Base-by-base conservation (phyloP, 83 land plant genomes). In the Larix sibirica region DNA sequence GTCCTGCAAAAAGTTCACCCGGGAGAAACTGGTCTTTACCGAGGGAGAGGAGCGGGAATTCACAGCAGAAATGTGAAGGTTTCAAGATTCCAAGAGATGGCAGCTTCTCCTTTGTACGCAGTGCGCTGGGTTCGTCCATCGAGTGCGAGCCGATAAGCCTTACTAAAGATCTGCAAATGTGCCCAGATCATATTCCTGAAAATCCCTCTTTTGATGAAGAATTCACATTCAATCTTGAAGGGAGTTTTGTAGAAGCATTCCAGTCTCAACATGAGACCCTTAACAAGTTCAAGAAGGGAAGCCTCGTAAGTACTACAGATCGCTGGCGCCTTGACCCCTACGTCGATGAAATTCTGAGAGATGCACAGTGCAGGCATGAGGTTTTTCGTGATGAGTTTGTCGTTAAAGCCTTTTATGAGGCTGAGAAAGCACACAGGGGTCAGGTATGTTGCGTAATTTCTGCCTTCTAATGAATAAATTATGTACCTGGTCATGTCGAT, bases 371-470 rank as follows among this genome's bases (percentile, higher is more conserved):
- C 56, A 91, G 90, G 84, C 91, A 94, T 79, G 85, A 87, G 85
- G 90, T 96, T 13, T 97, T 97, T 62, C 28, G 56, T 14, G 94
- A 94, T 50, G 92, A 94, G 9, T 83, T 94, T 70, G 92, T 97
- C 1, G 81, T 97, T 74, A 93, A 88, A 83, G 98, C 99, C 2
- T 97, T 97, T 82, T 81, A 89, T 42, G 90, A 93, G 81, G 98
- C 99, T 13, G 97, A 94, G 79, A 92, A 89, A 64, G 98, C 99
- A 54, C 99, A 97, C 76, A 84, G 92, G 50, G 96, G 97, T 23
- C 96, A 95, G 90, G 99, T 97, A 85, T 79, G 90, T 79, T 59
- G 10, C 42, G 3, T 59, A 28, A 16, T 83, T 79, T 42, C 14
- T 40, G 16, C 3, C 42, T 42, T 33, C 3, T 33, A 33, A 33